Evolutionary conservation across 306 rosid genomes (phyloP).

Genomic region (Corylus heterophylla): DNA sequence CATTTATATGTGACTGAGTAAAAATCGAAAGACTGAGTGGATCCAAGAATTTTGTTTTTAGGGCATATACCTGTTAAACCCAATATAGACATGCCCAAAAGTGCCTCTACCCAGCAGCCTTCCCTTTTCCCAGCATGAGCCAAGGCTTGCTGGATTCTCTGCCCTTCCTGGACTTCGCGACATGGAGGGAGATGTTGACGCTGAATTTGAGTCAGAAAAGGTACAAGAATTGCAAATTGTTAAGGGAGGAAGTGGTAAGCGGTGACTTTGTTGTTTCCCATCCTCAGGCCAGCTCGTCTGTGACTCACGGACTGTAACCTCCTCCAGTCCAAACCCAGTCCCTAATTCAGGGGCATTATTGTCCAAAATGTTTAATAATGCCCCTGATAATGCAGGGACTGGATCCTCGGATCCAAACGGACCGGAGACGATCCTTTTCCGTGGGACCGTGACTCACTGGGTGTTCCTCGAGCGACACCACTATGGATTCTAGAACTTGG

Average conservation of each 20-base stretch:
- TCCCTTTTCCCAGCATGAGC: slow-evolving; percentile 97
- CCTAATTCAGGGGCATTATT: too few species aligned
- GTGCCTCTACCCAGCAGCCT: slow-evolving; percentile 93
- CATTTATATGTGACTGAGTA: background rate
- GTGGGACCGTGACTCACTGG: slow-evolving; percentile 28
- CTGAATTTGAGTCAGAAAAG: slow-evolving; percentile 89
- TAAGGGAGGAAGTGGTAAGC: slow-evolving; percentile 93
- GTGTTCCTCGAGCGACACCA: slow-evolving; percentile 87
- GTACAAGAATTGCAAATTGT: slow-evolving; percentile 57
- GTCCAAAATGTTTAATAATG: too few species aligned
- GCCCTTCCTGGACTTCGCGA: slow-evolving; percentile 99
- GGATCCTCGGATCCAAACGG: too few species aligned
- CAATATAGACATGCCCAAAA: slow-evolving; percentile 96
- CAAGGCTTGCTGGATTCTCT: slow-evolving; percentile 82
- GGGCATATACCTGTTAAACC: slow-evolving; percentile 73
- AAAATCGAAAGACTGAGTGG: background rate
- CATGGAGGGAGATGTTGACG: slow-evolving; percentile 95
- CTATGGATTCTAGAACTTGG: slow-evolving; percentile 99
- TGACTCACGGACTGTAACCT: slow-evolving; percentile 10
- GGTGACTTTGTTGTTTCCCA: slow-evolving; percentile 87
- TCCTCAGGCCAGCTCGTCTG: slow-evolving; percentile 81
- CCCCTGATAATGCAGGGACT: too few species aligned
- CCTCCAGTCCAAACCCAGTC: too few species aligned
- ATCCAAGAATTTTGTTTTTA: slow-evolving; percentile 24
- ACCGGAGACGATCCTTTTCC: too few species aligned